phyloP scores from a whole-genome alignment of 2,329 filamentous ascomycete species.

The Aschersonia sp. region DNA sequence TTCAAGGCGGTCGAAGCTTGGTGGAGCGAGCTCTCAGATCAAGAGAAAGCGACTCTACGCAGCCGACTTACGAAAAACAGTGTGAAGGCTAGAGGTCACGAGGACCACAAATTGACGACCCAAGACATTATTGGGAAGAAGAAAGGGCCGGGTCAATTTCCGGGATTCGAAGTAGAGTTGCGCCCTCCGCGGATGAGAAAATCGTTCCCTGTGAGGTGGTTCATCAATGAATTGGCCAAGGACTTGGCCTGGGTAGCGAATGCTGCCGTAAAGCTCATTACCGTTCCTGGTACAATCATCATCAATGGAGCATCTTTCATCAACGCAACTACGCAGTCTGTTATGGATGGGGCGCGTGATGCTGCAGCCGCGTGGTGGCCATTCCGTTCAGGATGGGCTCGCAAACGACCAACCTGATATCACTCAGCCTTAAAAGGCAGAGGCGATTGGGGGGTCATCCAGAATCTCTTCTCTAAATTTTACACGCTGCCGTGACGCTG shows the following conservation, averaged over 20 bases:
- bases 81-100: constrained; percentile 11
- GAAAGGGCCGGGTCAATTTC: constrained; percentile 12
- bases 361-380: neutral
- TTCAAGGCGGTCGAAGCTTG: constrained; percentile 65
- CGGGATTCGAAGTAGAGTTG: constrained; percentile 11
- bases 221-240: constrained; percentile 5
- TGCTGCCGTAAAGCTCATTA: constrained; percentile 5
- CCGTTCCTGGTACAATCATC: neutral
- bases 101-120: constrained; percentile 12
- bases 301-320: neutral
- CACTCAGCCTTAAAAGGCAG: neutral
- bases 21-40: constrained; percentile 37
- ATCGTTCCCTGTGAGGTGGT: constrained; percentile 11
- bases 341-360: neutral
- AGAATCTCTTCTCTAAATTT: too few species aligned
- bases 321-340: neutral
- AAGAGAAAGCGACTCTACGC: constrained; percentile 10
- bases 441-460: neutral
- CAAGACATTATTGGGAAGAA: constrained; percentile 11
- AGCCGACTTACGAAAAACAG: constrained; percentile 13
- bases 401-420: neutral
- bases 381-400: neutral
- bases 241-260: constrained; percentile 9
- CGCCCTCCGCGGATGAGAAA: constrained; percentile 6
- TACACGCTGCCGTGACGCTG: too few species aligned